Evolutionary conservation across 2,329 filamentous ascomycete genomes (phyloP).

Genomic region (Epichloe uncinata): DNA sequence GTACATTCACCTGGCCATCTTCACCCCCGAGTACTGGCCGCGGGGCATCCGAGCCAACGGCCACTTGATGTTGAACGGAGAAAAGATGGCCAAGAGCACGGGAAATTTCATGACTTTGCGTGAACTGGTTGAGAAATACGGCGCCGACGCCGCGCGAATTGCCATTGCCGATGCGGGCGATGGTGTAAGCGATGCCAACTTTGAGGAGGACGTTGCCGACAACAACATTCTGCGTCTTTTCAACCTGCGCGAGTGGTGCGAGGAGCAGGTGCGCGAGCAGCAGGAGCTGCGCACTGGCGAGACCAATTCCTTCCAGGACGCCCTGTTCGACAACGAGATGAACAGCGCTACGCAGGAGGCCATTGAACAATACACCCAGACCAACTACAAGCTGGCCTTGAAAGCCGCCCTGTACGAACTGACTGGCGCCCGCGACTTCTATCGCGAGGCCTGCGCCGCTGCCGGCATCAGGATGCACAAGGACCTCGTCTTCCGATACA

Average conservation of each 20-base stretch:
- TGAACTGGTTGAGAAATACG: slow-evolving; percentile 81
- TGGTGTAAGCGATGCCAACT: slow-evolving; percentile 89
- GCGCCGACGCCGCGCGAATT: slow-evolving; percentile 82
- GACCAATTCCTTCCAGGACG: slow-evolving; percentile 68
- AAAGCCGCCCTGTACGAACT: slow-evolving; percentile 86
- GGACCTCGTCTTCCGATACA: slow-evolving; percentile 64
- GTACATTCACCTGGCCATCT: slow-evolving; percentile 85
- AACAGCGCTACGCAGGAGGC: slow-evolving; percentile 71
- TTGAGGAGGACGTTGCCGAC: slow-evolving; percentile 90
- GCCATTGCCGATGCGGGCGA: slow-evolving; percentile 92
- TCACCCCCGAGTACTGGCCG: slow-evolving; percentile 81
- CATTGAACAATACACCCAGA: slow-evolving; percentile 62
- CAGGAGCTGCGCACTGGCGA: slow-evolving; percentile 58
- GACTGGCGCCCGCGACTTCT: slow-evolving; percentile 75
- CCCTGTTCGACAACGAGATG: slow-evolving; percentile 87
- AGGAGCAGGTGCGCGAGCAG: slow-evolving; percentile 65
- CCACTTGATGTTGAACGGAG: slow-evolving; percentile 85
- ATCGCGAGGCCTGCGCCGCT: slow-evolving; percentile 68
- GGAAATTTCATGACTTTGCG: slow-evolving; percentile 92
- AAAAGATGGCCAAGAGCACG: slow-evolving; percentile 97
- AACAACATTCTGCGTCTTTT: slow-evolving; percentile 78
- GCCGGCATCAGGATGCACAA: slow-evolving; percentile 78
- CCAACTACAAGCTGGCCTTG: slow-evolving; percentile 67
- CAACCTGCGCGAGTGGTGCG: slow-evolving; percentile 77
- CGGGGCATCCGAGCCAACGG: slow-evolving; percentile 77